A percentile compares a stretch with the other conserved stretches of the same genome.
Conservation (phyloP, 2,329 filamentous ascomycete genomes). For the Cordyceps cateniannulata region DNA sequence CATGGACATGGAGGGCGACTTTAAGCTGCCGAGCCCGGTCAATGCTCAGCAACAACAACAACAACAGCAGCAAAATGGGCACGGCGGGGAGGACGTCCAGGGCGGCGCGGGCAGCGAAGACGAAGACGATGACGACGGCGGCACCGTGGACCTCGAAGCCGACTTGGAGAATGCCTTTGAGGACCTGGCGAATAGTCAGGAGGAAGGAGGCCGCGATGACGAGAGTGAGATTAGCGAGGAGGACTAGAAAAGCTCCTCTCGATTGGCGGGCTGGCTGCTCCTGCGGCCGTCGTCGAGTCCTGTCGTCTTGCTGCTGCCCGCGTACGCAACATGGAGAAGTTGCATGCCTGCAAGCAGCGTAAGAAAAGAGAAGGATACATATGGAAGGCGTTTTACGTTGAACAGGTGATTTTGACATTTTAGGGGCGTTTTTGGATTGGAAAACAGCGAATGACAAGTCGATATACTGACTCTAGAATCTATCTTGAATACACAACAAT, state of each 20-base stretch:
- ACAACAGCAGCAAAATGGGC: conserved; percentile 20
- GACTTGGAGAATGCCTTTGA: conserved; percentile 40
- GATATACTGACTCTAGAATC: not conserved
- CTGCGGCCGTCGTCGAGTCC: too few species aligned
- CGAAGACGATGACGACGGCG: conserved; percentile 21
- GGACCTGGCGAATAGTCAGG: conserved; percentile 49
- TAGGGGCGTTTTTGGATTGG: not conserved
- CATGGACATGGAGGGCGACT: conserved; percentile 34
- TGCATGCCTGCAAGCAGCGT: not conserved
- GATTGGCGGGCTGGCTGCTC: too few species aligned
- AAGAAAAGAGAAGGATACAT: not conserved
- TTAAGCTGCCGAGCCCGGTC: conserved; percentile 49
- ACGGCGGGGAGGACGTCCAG: conserved; percentile 22
- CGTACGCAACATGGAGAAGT: not conserved
- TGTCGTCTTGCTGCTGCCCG: too few species aligned
- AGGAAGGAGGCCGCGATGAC: conserved; percentile 46
- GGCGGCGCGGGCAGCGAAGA: conserved; percentile 23
- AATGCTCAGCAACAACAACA: conserved; percentile 24
- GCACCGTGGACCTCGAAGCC: conserved; percentile 26
- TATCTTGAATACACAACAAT: not conserved
- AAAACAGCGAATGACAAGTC: not conserved
- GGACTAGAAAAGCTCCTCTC: conserved; percentile 34
- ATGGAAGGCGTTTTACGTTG: not conserved
- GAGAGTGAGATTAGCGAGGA: conserved; percentile 64
- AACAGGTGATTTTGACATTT: not conserved